Conservation (phyloP, 2,329 filamentous ascomycete species). For the Penicillium vulpinum region DNA sequence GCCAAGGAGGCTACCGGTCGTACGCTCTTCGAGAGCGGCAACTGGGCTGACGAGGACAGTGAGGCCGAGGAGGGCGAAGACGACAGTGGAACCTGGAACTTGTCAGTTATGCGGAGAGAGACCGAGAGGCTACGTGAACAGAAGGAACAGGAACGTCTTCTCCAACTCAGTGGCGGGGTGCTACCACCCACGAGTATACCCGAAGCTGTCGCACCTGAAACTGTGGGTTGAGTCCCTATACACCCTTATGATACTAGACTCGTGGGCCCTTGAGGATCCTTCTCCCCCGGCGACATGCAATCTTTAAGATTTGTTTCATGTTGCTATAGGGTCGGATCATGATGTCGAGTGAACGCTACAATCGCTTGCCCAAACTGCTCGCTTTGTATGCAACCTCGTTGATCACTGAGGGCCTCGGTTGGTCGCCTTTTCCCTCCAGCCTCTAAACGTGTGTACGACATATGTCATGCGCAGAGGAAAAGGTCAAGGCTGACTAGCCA, state of each 20-base stretch:
- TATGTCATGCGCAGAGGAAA: constrained; percentile 14
- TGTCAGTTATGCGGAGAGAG: constrained; percentile 78
- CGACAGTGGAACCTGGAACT: constrained; percentile 67
- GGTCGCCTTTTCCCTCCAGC: constrained; percentile 15
- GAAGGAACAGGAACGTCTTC: constrained; percentile 74
- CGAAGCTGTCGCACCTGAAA: constrained; percentile 21
- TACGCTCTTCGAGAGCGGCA: constrained; percentile 93
- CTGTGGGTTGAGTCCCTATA: constrained; percentile 28
- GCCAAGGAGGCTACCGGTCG: constrained; percentile 95
- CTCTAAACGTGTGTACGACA: constrained; percentile 1
- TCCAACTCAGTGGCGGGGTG: constrained; percentile 34
- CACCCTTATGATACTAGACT: constrained; percentile 23
- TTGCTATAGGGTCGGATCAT: constrained; percentile 24
- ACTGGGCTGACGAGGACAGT: constrained; percentile 71
- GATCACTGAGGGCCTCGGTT: constrained; percentile 27
- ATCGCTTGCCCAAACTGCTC: constrained; percentile 9
- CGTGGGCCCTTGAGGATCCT: constrained; percentile 31
- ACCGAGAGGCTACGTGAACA: constrained; percentile 72
- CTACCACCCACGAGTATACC: constrained; percentile 20
- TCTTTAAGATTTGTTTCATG: constrained; percentile 5
- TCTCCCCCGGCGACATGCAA: constrained; percentile 9
- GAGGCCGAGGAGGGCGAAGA: constrained; percentile 56
- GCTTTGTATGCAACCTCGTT: constrained; percentile 22
- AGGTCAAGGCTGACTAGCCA: constrained; percentile 18
- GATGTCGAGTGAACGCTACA: constrained; percentile 30